Evolutionary conservation across 176 grass and related monocot species (phyloP).

Genomic region (Musa schizocarpa): DNA sequence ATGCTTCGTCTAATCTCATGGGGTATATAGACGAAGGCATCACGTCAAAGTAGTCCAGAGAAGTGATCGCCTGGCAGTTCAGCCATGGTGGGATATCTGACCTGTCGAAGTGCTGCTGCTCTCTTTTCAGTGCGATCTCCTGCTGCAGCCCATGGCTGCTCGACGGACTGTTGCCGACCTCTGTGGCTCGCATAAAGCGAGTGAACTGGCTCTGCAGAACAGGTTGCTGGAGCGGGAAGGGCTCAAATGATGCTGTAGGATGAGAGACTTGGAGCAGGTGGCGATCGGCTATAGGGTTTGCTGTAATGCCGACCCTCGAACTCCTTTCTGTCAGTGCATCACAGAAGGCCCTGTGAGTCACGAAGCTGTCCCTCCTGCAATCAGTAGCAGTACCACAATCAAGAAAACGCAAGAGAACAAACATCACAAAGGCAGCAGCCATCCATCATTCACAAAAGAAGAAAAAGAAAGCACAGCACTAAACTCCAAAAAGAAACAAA

Average conservation of each 20-base stretch:
- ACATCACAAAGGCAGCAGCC: slow-evolving; percentile 8
- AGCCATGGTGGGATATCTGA: slow-evolving; percentile 23
- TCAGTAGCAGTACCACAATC: background rate
- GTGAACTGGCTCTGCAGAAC: slow-evolving; percentile 30
- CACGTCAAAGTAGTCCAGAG: slow-evolving; percentile 2
- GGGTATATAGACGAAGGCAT: background rate
- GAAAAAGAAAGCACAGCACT: background rate
- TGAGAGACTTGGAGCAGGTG: slow-evolving; percentile 38
- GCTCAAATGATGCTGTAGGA: slow-evolving; percentile 22
- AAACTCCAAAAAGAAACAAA: slow-evolving; percentile 32
- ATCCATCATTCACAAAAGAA: background rate
- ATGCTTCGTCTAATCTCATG: slow-evolving; percentile 31
- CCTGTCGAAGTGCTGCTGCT: slow-evolving; percentile 34
- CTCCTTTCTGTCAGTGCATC: slow-evolving; percentile 90
- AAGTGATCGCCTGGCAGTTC: slow-evolving; percentile 14
- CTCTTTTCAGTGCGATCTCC: slow-evolving; percentile 40
- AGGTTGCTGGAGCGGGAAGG: slow-evolving; percentile 40
- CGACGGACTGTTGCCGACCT: background rate
- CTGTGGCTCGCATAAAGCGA: slow-evolving; percentile 10
- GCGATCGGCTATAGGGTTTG: slow-evolving; percentile 26
- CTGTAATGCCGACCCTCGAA: slow-evolving; percentile 45
- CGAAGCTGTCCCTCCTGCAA: slow-evolving; percentile 84
- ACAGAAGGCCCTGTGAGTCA: slow-evolving; percentile 89
- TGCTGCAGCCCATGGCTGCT: slow-evolving; percentile 31
- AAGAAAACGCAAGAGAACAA: slow-evolving; percentile 7